Evolutionary conservation across 139 green algal species (phyloP).

Genomic region (Raphidocelis subcapitata): DNA sequence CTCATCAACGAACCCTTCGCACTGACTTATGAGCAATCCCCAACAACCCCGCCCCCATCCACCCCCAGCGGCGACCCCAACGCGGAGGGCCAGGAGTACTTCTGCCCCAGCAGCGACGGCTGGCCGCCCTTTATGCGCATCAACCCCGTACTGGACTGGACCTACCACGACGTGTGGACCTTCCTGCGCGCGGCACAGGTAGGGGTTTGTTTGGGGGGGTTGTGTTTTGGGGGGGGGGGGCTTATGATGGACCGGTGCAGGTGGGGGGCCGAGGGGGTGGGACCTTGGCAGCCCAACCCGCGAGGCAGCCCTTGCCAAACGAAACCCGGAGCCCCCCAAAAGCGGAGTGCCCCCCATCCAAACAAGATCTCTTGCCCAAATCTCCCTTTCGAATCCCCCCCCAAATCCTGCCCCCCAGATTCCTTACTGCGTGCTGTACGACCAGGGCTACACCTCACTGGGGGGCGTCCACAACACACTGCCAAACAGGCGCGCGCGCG

Average conservation of each 20-base stretch:
- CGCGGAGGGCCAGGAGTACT: conserved; percentile 77
- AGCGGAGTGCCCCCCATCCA: too few species aligned
- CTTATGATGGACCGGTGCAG: too few species aligned
- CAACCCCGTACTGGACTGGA: conserved; percentile 95
- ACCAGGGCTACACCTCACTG: conserved; percentile 87
- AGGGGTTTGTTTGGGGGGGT: background rate
- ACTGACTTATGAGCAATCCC: background rate
- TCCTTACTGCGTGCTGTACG: conserved; percentile 89
- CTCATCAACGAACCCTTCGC: too few species aligned
- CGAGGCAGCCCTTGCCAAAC: too few species aligned
- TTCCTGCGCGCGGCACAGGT: conserved; percentile 63
- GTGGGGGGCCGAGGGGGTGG: too few species aligned
- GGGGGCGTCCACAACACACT: conserved; percentile 69
- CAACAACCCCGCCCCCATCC: background rate
- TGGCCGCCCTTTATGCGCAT: conserved; percentile 98
- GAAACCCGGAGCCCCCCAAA: too few species aligned
- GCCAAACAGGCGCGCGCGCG: conserved; percentile 62
- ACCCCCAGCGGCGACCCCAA: conserved; percentile 81
- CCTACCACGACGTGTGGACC: conserved; percentile 90
- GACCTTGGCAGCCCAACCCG: too few species aligned
- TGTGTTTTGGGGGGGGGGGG: too few species aligned
- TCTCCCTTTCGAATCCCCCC: too few species aligned
- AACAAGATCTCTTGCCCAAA: too few species aligned
- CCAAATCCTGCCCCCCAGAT: conserved; percentile 16
- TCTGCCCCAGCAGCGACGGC: conserved; percentile 78